Conservation (phyloP, 2,329 filamentous ascomycete species). For the Aspergillus costaricaensis region DNA sequence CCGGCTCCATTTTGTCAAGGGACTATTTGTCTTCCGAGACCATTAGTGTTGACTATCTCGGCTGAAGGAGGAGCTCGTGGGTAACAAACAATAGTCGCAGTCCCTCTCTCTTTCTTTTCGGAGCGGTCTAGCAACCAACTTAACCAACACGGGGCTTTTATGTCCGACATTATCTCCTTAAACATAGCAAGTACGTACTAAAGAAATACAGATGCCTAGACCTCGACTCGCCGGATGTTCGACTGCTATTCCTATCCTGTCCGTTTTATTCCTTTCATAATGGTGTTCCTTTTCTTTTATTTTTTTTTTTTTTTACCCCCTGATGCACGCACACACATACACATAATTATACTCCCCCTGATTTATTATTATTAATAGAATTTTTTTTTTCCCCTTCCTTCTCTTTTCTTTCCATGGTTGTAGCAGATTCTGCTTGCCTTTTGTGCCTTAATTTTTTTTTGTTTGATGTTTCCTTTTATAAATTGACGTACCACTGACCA, state of each 20-base stretch:
- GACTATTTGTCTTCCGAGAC: slow-evolving; percentile 1
- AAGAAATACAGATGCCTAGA: background rate
- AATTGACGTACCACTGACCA: no score
- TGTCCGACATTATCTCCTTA: background rate
- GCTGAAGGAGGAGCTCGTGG: background rate
- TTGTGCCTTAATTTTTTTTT: no score
- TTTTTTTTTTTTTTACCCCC: background rate
- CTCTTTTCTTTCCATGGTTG: background rate
- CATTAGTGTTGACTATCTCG: background rate
- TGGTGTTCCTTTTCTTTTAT: no score
- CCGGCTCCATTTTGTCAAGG: background rate
- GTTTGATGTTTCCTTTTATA: no score
- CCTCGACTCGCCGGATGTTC: background rate
- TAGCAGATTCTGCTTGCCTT: background rate
- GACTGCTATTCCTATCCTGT: background rate
- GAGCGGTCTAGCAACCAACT: background rate
- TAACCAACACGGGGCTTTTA: background rate
- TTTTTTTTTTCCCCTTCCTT: background rate
- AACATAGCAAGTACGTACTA: background rate
- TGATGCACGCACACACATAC: background rate
- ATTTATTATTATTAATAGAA: background rate
- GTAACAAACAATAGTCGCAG: background rate
- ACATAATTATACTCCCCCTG: no score
- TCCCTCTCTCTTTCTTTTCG: background rate
- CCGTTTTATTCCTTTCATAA: background rate